Percentiles rank a stretch among this genome's conserved stretches.
phyloP scores from a whole-genome alignment of 805 yeast species.

The Metschnikowia sp. region DNA sequence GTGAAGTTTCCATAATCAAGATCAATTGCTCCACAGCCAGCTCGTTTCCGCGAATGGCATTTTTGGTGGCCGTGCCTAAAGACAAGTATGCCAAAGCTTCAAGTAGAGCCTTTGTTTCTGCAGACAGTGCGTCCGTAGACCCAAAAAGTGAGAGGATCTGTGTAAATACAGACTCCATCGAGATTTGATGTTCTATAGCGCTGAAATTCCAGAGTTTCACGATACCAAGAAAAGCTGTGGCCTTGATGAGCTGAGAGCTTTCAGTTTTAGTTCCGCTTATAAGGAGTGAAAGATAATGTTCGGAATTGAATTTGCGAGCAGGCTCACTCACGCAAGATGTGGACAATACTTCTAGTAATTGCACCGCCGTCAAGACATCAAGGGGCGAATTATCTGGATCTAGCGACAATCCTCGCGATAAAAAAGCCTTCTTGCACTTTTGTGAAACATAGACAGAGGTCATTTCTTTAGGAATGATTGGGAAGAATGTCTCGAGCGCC shows the following conservation, averaged over 20 bases:
- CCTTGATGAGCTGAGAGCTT: background rate
- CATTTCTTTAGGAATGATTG: constrained; percentile 11
- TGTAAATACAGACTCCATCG: constrained; percentile 10
- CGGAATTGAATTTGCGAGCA: constrained; percentile 17
- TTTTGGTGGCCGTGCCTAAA: constrained; percentile 10
- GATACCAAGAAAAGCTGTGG: constrained; percentile 16
- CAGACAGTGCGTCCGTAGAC: background rate
- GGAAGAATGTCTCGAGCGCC: constrained; percentile 14
- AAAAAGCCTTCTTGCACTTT: constrained; percentile 10
- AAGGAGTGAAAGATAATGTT: constrained; percentile 11
- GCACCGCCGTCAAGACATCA: constrained; percentile 9
- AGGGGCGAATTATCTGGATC: constrained; percentile 4
- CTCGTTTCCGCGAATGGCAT: constrained; percentile 11
- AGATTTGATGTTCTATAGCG: constrained; percentile 14
- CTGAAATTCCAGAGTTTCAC: constrained; percentile 20
- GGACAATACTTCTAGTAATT: constrained; percentile 13
- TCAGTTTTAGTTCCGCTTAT: constrained; percentile 10
- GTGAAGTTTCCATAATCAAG: constrained; percentile 12
- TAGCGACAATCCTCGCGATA: constrained; percentile 8
- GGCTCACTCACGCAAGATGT: constrained; percentile 14
- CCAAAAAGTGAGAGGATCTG: constrained; percentile 4
- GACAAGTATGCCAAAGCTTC: constrained; percentile 17
- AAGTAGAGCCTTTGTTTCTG: constrained; percentile 1
- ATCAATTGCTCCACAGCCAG: constrained; percentile 12
- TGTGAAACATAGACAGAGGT: constrained; percentile 11